A percentile compares a stretch with the other conserved stretches of the same genome.
phyloP scores from a whole-genome alignment of 768 basidiomycete species.

The Trametopsis cervina region DNA sequence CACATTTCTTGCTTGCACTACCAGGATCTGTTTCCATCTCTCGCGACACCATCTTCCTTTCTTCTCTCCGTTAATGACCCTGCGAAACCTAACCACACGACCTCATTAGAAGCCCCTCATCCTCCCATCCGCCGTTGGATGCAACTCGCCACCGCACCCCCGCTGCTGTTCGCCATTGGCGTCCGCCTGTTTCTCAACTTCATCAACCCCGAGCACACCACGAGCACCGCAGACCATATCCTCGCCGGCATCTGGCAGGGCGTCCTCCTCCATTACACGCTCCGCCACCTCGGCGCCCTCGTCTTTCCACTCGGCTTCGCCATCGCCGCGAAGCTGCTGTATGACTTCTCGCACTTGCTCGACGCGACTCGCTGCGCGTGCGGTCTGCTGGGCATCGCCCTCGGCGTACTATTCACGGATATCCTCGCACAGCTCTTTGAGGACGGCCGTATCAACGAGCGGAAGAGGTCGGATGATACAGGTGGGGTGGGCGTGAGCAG shows the following conservation, averaged over 20 bases:
- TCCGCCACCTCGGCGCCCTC: conserved; percentile 45
- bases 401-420: conserved; percentile 69
- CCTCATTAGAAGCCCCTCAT: conserved; percentile 16
- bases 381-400: conserved; percentile 57
- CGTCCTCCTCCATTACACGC: conserved; percentile 62
- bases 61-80: conserved; percentile 1
- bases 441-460: conserved; percentile 27
- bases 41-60: neutral
- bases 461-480: neutral
- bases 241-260: conserved; percentile 73
- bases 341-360: conserved; percentile 51
- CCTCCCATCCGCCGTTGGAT: conserved; percentile 21
- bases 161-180: conserved; percentile 69
- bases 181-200: conserved; percentile 62
- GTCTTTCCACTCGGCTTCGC: conserved; percentile 49
- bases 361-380: conserved; percentile 51
- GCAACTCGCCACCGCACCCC: conserved; percentile 49
- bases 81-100: conserved; percentile 7
- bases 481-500: neutral
- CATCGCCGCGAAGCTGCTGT: conserved; percentile 53
- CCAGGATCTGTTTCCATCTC: neutral
- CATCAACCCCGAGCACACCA: conserved; percentile 33
- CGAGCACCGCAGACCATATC: conserved; percentile 51
- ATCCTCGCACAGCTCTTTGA: conserved; percentile 62
- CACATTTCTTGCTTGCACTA: no score